These are phyloP conservation scores for Cupressus sempervirens DNA, from an alignment of 75 land plant species.

Conservation along the genomic window DNA sequence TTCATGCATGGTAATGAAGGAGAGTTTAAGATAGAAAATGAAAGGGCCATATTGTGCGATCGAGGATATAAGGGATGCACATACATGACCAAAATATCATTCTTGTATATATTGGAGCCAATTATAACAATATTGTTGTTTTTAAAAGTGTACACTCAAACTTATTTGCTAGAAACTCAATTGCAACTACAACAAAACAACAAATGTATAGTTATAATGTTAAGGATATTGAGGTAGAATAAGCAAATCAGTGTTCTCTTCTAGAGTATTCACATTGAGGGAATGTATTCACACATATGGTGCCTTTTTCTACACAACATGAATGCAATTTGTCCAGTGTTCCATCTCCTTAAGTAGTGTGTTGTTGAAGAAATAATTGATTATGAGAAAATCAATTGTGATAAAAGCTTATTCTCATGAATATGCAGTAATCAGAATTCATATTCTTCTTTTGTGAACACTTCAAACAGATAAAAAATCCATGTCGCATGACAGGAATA, in stretches of 20 bases:
- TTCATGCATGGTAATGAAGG: too few relatives aligned
- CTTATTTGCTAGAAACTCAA: neutral
- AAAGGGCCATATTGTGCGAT: too few relatives aligned
- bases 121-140: too few relatives aligned
- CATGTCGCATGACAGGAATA: neutral
- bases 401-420: neutral
- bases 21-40: too few relatives aligned
- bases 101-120: too few relatives aligned
- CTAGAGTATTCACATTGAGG: neutral
- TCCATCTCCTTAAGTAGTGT: neutral
- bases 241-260: neutral
- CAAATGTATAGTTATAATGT: neutral
- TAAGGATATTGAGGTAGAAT: neutral
- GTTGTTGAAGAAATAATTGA: neutral
- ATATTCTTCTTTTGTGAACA: neutral
- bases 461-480: neutral
- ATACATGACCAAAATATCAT: too few relatives aligned
- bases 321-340: neutral
- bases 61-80: too few relatives aligned
- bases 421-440: neutral
- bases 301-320: neutral
- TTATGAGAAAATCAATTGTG: neutral
- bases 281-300: neutral
- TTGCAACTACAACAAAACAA: neutral
- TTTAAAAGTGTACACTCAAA: too few relatives aligned